phyloP scores from a whole-genome alignment of 2,329 filamentous ascomycete genomes.

The Colletotrichum eleusines region DNA sequence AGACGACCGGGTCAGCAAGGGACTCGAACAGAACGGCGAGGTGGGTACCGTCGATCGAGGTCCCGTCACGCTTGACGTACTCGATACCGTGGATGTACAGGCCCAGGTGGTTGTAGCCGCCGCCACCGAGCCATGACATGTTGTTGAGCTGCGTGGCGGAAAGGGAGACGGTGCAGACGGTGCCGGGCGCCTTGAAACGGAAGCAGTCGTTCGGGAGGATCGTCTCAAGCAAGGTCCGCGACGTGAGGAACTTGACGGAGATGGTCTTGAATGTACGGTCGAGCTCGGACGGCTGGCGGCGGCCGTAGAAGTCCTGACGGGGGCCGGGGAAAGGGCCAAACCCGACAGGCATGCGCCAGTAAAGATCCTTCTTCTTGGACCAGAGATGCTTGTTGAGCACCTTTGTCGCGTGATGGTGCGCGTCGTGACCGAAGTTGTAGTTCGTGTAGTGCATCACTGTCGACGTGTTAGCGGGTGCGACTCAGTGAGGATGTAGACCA shows the following conservation, averaged over 20 bases:
- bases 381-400: slow-evolving; percentile 63
- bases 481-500: neutral
- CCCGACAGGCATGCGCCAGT: slow-evolving; percentile 59
- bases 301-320: slow-evolving; percentile 31
- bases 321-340: slow-evolving; percentile 61
- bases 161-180: slow-evolving; percentile 58
- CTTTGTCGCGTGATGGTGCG: slow-evolving; percentile 66
- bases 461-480: neutral
- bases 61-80: slow-evolving; percentile 64
- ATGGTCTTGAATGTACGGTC: slow-evolving; percentile 58
- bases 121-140: slow-evolving; percentile 72
- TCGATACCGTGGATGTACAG: slow-evolving; percentile 73
- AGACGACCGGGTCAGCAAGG: slow-evolving; percentile 69
- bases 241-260: slow-evolving; percentile 63
- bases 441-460: slow-evolving; percentile 56
- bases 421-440: slow-evolving; percentile 70
- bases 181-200: slow-evolving; percentile 57
- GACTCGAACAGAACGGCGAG: slow-evolving; percentile 70
- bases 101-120: slow-evolving; percentile 68
- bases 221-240: slow-evolving; percentile 61
- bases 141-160: slow-evolving; percentile 58
- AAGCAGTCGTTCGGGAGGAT: slow-evolving; percentile 58
- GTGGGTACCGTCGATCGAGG: slow-evolving; percentile 63
- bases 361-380: slow-evolving; percentile 51
- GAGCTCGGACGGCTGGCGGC: slow-evolving; percentile 29